These are phyloP conservation scores for Skeletonema menzelii DNA, from an alignment of 108 stramenopile species.

Conservation along the genomic window DNA sequence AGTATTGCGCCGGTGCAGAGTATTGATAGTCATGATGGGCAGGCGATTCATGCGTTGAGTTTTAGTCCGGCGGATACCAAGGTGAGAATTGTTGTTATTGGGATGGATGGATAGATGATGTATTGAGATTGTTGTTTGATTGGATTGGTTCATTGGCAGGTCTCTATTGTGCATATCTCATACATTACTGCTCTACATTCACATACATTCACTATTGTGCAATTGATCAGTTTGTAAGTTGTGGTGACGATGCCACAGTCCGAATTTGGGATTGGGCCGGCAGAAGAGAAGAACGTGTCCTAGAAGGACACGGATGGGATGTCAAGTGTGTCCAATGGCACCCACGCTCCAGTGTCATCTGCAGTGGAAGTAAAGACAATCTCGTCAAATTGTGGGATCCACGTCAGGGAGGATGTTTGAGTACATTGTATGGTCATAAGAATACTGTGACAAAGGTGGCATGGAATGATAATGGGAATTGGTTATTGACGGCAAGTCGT, in stretches of 20 bases:
- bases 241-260: conserved; percentile 94
- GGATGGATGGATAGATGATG: background rate
- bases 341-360: conserved; percentile 88
- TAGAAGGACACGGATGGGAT: conserved; percentile 97
- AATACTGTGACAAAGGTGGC: conserved; percentile 92
- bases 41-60: conserved; percentile 89
- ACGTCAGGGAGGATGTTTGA: conserved; percentile 74
- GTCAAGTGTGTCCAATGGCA: conserved; percentile 95
- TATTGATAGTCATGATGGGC: conserved; percentile 84
- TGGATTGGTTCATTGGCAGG: background rate
- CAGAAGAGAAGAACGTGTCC: conserved; percentile 66
- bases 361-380: conserved; percentile 90
- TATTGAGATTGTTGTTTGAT: background rate
- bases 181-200: background rate
- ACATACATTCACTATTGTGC: background rate
- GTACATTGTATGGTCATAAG: conserved; percentile 94
- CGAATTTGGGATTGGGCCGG: conserved; percentile 93
- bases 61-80: conserved; percentile 94
- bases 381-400: conserved; percentile 97
- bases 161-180: background rate
- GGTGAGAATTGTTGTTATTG: background rate
- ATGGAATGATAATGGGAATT: conserved; percentile 97
- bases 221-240: conserved; percentile 72
- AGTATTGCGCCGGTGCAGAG: conserved; percentile 89
- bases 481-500: conserved; percentile 89